These are phyloP conservation scores for Dioscorea alata DNA, from an alignment of 106 monocot genomes.

Conservation along the genomic window DNA sequence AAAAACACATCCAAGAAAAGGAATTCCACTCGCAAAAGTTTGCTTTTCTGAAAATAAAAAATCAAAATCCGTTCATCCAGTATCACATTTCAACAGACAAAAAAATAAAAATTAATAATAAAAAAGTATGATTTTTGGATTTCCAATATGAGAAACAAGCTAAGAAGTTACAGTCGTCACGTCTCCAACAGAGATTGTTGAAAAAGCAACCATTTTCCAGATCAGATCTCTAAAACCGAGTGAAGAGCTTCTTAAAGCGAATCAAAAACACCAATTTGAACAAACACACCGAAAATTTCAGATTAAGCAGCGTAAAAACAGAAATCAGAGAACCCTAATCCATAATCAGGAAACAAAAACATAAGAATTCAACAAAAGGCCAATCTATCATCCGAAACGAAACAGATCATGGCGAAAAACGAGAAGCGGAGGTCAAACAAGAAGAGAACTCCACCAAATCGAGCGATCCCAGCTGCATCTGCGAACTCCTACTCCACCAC, in stretches of 20 bases:
- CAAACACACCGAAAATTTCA: conserved; percentile 5
- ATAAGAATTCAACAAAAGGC: conserved; percentile 3
- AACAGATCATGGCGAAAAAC: background rate
- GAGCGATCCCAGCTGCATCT: background rate
- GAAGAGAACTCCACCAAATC: background rate
- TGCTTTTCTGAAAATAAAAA: conserved; percentile 14
- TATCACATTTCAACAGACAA: background rate
- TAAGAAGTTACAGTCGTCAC: too few relatives aligned
- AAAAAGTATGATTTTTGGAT: too few relatives aligned
- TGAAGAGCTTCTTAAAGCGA: background rate
- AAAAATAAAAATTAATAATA: background rate
- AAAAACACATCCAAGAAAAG: conserved; percentile 9
- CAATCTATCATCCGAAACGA: conserved; percentile 2
- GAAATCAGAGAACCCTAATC: background rate
- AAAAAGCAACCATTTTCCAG: too few relatives aligned
- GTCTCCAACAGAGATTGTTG: too few relatives aligned
- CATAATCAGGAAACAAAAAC: background rate
- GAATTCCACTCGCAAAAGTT: conserved; percentile 20
- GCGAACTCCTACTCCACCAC: background rate
- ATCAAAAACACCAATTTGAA: background rate
- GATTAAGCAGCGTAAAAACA: background rate
- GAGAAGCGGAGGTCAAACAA: background rate
- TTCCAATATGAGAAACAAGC: too few relatives aligned
- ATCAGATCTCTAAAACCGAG: too few relatives aligned
- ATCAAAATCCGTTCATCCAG: background rate